phyloP scores from a whole-genome alignment of 306 rosid genomes.

The Cyclanthera cordifolia region DNA sequence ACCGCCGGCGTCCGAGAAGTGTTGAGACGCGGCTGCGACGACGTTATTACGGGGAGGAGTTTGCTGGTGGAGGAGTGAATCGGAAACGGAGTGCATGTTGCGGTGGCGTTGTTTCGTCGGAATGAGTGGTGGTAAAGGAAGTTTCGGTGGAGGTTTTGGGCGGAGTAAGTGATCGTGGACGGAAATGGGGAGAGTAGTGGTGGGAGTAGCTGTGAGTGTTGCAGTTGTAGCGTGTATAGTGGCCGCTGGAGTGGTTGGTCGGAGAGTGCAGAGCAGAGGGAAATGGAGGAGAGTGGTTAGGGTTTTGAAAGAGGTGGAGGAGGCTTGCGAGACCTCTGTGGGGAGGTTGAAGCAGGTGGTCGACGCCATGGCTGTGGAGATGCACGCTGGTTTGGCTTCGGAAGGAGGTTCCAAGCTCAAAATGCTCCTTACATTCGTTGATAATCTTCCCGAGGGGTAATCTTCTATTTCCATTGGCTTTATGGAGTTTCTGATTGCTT shows the following conservation, averaged over 20 bases:
- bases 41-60: not conserved
- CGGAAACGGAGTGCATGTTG: conserved; percentile 41
- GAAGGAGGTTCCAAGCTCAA: conserved; percentile 97
- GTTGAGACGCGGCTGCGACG: not conserved
- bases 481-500: not conserved
- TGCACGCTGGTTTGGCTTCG: conserved; percentile 96
- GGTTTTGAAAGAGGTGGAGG: conserved; percentile 64
- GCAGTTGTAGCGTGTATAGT: conserved; percentile 66
- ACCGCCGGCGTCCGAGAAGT: not conserved
- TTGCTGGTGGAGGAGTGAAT: not conserved
- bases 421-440: conserved; percentile 90
- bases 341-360: conserved; percentile 73
- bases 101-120: conserved; percentile 40
- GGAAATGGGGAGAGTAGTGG: conserved; percentile 54
- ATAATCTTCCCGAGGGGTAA: conserved; percentile 82
- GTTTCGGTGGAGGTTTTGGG: conserved; percentile 34
- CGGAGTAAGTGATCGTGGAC: conserved; percentile 34
- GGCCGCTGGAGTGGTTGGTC: conserved; percentile 69
- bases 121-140: conserved; percentile 22
- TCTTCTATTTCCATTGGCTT: not conserved
- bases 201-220: conserved; percentile 54
- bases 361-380: conserved; percentile 96
- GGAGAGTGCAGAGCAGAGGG: conserved; percentile 51
- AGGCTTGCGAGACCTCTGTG: conserved; percentile 49
- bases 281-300: conserved; percentile 66